Percentiles rank a stretch among this genome's conserved stretches.
Conservation (phyloP, 108 stramenopile species). For the Heterococcus sp. region DNA sequence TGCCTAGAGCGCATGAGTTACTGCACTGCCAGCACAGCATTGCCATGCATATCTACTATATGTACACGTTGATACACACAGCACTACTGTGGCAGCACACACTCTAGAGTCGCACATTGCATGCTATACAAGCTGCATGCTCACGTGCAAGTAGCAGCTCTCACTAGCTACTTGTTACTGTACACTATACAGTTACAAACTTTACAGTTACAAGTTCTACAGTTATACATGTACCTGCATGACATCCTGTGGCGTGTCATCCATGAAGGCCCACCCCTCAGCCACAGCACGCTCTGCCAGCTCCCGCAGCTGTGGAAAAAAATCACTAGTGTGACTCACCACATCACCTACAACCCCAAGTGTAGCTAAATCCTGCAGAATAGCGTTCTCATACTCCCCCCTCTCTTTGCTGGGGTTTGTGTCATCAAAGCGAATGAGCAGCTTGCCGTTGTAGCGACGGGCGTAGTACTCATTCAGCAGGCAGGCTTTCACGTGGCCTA, state of each 20-base stretch:
- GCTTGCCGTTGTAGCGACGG: conserved; percentile 70
- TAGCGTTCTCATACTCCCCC: conserved; percentile 86
- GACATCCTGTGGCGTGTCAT: conserved; percentile 91
- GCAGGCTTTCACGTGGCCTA: conserved; percentile 97
- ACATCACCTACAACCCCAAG: conserved; percentile 66
- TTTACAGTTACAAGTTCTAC: too few relatives aligned
- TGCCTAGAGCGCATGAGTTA: too few relatives aligned
- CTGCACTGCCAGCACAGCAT: background rate
- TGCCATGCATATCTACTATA: background rate
- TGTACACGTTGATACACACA: background rate
- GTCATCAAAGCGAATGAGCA: conserved; percentile 85
- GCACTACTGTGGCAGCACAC: background rate
- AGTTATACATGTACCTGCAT: background rate
- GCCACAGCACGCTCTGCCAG: conserved; percentile 81
- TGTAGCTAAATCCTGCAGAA: conserved; percentile 52
- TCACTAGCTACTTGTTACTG: too few relatives aligned
- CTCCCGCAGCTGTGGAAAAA: conserved; percentile 76
- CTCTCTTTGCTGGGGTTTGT: conserved; percentile 99
- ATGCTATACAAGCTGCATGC: background rate
- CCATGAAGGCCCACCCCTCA: conserved; percentile 94
- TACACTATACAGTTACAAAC: too few relatives aligned
- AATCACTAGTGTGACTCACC: conserved; percentile 89
- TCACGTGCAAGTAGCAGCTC: too few relatives aligned
- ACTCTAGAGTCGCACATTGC: background rate
- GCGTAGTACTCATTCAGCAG: conserved; percentile 96